phyloP scores from a whole-genome alignment of 2,329 filamentous ascomycete genomes.

The Trichoderma atroviride region DNA sequence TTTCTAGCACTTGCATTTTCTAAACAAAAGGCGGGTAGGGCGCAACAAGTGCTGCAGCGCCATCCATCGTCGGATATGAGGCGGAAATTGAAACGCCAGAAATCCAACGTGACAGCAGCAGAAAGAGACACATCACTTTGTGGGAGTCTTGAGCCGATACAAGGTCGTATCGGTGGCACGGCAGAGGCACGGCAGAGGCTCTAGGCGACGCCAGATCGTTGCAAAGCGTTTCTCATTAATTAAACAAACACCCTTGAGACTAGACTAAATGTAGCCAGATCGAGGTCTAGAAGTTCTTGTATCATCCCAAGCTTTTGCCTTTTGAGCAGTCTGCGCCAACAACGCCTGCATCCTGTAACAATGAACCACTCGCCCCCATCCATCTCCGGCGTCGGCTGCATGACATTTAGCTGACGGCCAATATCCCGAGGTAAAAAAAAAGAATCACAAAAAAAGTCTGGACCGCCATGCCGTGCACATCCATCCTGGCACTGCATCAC shows the following conservation, averaged over 20 bases:
- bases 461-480: neutral
- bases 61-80: constrained; percentile 12
- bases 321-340: neutral
- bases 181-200: neutral
- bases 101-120: neutral
- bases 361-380: neutral
- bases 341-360: neutral
- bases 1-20: neutral
- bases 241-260: constrained; percentile 11
- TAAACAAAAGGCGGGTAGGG: neutral
- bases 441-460: neutral
- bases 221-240: constrained; percentile 24
- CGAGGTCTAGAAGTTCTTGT: constrained; percentile 20
- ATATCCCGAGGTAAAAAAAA: neutral
- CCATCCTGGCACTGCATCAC: neutral
- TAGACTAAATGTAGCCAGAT: constrained; percentile 11
- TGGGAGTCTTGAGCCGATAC: neutral
- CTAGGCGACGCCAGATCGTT: constrained; percentile 1
- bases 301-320: constrained; percentile 3
- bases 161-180: neutral
- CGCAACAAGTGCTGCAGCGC: neutral
- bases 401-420: neutral
- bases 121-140: constrained; percentile 7
- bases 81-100: constrained; percentile 8
- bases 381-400: constrained; percentile 3